These are phyloP conservation scores for Fusarium aywerte DNA, from an alignment of 2,329 filamentous ascomycete species.

Conservation along the genomic window DNA sequence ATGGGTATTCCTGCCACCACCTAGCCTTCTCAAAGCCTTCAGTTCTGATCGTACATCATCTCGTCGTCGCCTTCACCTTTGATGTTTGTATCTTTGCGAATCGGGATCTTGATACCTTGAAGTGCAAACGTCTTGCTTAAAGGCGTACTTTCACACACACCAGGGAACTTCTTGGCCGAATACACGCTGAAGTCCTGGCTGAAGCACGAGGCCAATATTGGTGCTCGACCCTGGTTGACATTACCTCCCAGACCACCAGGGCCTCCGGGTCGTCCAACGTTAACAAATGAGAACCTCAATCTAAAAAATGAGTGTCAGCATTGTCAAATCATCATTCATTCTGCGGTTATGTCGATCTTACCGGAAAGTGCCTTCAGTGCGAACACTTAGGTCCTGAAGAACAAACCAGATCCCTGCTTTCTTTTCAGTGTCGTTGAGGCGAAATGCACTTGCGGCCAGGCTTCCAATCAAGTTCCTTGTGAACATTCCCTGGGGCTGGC, in stretches of 20 bases:
- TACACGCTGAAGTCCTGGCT: constrained; percentile 93
- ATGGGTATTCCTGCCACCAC: not conserved
- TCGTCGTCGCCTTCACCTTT: constrained; percentile 67
- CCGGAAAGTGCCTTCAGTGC: constrained; percentile 92
- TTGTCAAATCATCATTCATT: not conserved
- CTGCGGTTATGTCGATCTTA: constrained; percentile 55
- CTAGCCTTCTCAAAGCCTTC: not conserved
- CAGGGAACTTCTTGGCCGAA: constrained; percentile 97
- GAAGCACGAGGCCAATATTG: constrained; percentile 85
- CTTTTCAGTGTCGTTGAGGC: constrained; percentile 79
- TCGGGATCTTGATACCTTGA: constrained; percentile 97
- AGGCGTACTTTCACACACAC: constrained; percentile 91
- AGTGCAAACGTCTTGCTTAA: constrained; percentile 92
- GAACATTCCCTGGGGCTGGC: constrained; percentile 82
- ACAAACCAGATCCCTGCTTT: constrained; percentile 97
- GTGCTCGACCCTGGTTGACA: constrained; percentile 80
- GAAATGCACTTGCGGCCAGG: constrained; percentile 87
- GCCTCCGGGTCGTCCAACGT: constrained; percentile 71
- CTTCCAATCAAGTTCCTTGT: constrained; percentile 95
- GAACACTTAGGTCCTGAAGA: constrained; percentile 91
- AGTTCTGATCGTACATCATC: constrained; percentile 49
- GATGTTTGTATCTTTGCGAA: constrained; percentile 81
- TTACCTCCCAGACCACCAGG: constrained; percentile 53
- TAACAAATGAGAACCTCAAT: constrained; percentile 80
- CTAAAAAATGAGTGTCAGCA: constrained; percentile 52